A percentile compares a stretch with the other conserved stretches of the same genome.
phyloP scores from a whole-genome alignment of 2,329 filamentous ascomycete genomes.

The Fusarium drepaniforme region DNA sequence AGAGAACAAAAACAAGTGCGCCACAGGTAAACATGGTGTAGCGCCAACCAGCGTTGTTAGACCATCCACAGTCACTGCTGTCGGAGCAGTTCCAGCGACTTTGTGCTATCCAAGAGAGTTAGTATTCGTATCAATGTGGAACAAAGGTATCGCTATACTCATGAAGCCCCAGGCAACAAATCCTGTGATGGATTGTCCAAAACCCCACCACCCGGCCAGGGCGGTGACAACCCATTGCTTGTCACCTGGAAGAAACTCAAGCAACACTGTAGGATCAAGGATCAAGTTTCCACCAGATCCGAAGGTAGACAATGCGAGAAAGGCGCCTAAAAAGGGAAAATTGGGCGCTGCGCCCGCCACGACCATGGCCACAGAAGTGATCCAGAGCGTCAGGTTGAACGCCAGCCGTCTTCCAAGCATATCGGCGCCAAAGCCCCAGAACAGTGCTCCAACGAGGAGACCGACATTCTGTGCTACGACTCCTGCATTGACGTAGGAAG shows the following conservation, averaged over 20 bases:
- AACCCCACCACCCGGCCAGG: constrained; percentile 26
- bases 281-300: constrained; percentile 20
- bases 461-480: constrained; percentile 18
- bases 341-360: constrained; percentile 8
- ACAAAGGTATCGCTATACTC: background rate
- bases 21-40: constrained; percentile 33
- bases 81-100: constrained; percentile 10
- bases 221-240: constrained; percentile 24
- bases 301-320: constrained; percentile 6
- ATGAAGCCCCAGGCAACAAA: constrained; percentile 22
- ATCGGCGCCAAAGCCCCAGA: constrained; percentile 30
- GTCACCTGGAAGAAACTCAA: constrained; percentile 9
- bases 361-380: constrained; percentile 3
- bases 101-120: background rate
- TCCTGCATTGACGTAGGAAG: constrained; percentile 9
- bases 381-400: constrained; percentile 22
- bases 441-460: constrained; percentile 10
- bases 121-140: background rate
- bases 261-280: constrained; percentile 23
- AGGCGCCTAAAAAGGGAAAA: constrained; percentile 4
- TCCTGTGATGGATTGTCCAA: constrained; percentile 12
- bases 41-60: constrained; percentile 13
- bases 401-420: constrained; percentile 21
- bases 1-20: constrained; percentile 13
- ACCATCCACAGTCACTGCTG: background rate